A percentile compares a stretch with the other conserved stretches of the same genome.
These are phyloP conservation scores for Castanea mollissima DNA, from an alignment of 306 rosid genomes.

Conservation along the genomic window DNA sequence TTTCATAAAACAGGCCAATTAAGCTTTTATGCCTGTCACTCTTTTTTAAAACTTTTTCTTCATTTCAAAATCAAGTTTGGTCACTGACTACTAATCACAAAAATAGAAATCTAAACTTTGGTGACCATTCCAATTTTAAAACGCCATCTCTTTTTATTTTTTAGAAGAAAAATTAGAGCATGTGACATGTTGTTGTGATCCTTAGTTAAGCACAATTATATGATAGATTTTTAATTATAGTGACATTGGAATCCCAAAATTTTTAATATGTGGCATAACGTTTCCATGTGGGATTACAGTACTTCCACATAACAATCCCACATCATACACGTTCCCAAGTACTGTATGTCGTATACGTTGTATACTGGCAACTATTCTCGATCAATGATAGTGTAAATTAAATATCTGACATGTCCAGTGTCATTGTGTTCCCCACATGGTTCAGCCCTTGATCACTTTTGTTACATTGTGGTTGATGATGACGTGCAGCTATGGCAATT, in stretches of 20 bases:
- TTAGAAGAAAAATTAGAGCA: not conserved
- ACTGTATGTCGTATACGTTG: not conserved
- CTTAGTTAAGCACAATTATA: not conserved
- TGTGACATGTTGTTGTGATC: no score
- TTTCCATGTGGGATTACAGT: constrained; percentile 8
- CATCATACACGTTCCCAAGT: constrained; percentile 21
- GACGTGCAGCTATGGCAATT: constrained; percentile 88
- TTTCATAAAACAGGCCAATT: not conserved
- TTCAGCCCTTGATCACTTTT: constrained; percentile 27
- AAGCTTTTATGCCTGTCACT: no score
- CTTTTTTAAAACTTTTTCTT: not conserved
- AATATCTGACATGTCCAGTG: constrained; percentile 28
- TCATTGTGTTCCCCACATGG: constrained; percentile 9
- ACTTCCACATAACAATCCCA: not conserved
- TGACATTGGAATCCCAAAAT: no score
- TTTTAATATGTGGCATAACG: not conserved
- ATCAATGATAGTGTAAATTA: constrained; percentile 16
- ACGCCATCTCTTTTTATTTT: not conserved
- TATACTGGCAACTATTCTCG: not conserved
- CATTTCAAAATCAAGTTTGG: not conserved
- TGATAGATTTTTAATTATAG: not conserved
- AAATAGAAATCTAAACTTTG: not conserved
- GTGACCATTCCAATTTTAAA: not conserved
- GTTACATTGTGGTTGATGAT: constrained; percentile 26
- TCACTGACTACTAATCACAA: not conserved